A percentile compares a stretch with the other conserved stretches of the same genome.
Evolutionary conservation across 495 filamentous ascomycete genomes (phyloP).

Genomic region (Tetracladium marchalianum): DNA sequence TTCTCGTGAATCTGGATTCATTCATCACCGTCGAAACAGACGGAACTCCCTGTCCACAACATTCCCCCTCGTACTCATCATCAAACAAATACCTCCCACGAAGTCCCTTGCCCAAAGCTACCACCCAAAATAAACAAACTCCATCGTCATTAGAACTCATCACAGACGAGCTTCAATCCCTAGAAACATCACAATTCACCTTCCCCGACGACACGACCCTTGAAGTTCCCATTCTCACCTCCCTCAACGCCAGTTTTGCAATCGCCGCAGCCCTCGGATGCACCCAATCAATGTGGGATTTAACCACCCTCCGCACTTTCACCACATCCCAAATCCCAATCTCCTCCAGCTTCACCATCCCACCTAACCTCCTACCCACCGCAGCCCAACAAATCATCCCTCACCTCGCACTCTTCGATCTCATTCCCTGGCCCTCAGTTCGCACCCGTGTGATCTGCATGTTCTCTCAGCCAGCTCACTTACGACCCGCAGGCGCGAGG

Average conservation of each 20-base stretch:
- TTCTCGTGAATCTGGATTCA: too few relatives aligned
- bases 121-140: too few relatives aligned
- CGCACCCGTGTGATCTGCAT: conserved; percentile 32
- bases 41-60: not conserved
- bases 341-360: conserved; percentile 6
- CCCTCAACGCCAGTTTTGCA: not conserved
- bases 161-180: conserved; percentile 1
- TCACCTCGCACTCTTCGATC: conserved; percentile 32
- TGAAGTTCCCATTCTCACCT: not conserved
- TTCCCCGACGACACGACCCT: not conserved
- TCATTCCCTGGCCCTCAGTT: conserved; percentile 32
- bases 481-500: conserved; percentile 24
- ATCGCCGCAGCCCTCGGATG: conserved; percentile 1
- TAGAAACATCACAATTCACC: conserved; percentile 6
- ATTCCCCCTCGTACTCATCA: not conserved
- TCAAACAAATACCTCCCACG: too few relatives aligned
- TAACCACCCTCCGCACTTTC: not conserved
- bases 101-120: too few relatives aligned
- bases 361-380: conserved; percentile 22
- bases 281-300: not conserved
- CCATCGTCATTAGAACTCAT: too few relatives aligned
- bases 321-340: not conserved
- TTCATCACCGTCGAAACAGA: too few relatives aligned
- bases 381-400: conserved; percentile 21
- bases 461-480: conserved; percentile 24